phyloP scores from a whole-genome alignment of 139 green algal genomes.

The Zygnema circumcarinatum region DNA sequence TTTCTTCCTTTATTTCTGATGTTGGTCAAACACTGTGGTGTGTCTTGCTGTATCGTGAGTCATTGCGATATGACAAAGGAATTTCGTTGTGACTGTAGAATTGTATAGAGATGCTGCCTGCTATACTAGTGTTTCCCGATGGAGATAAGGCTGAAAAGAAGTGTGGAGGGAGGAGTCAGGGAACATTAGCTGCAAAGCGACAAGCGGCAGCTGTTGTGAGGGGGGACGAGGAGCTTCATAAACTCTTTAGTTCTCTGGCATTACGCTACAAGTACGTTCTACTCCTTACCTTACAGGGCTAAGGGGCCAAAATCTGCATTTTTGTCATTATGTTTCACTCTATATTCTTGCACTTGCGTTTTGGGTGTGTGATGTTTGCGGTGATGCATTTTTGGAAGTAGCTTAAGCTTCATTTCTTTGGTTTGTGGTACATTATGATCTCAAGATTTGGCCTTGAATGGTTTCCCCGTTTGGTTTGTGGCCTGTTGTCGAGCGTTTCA shows the following conservation, averaged over 20 bases:
- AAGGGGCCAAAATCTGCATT: too few relatives aligned
- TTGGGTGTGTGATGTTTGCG: background rate
- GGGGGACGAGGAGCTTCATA: conserved; percentile 79
- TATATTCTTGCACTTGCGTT: background rate
- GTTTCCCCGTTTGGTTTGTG: too few relatives aligned
- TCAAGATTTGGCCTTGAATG: conserved; percentile 2
- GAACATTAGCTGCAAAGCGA: conserved; percentile 67
- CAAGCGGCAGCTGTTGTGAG: conserved; percentile 75
- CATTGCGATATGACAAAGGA: too few relatives aligned
- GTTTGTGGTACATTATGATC: background rate
- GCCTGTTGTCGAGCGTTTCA: background rate
- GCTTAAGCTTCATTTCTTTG: background rate
- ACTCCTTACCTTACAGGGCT: background rate
- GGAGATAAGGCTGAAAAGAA: background rate
- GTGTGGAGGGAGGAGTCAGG: conserved; percentile 10
- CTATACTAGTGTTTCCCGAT: too few relatives aligned
- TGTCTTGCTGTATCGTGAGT: too few relatives aligned
- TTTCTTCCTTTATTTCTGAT: too few relatives aligned
- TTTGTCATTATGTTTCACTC: conserved; percentile 15
- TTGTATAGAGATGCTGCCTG: background rate
- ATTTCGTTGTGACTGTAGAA: background rate
- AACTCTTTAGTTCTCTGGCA: conserved; percentile 86
- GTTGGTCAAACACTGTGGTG: too few relatives aligned
- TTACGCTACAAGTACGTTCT: conserved; percentile 74
- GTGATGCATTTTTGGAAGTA: background rate